Evolutionary conservation across 2,329 filamentous ascomycete genomes (phyloP), one percentile per base, ranked within the genome.

Genomic region (Magnaporthiopsis incrustans): DNA sequence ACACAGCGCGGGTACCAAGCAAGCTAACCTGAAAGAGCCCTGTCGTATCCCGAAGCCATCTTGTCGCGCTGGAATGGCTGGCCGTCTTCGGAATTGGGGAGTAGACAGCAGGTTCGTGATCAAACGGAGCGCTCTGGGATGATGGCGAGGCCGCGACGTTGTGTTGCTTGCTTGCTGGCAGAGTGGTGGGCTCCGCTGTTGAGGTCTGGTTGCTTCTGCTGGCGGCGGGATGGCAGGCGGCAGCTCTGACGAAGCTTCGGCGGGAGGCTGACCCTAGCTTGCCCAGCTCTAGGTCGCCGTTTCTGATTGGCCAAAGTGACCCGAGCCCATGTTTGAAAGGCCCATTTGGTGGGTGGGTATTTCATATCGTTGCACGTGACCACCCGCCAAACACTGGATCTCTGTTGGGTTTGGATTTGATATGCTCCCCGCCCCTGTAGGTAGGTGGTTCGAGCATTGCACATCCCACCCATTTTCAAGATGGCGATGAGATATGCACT

Each of bases 11-110:
- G 80, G 50, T 32, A 57, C n/a, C 53, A 53, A 33, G 38, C 44
- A 62, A 68, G 76, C 88, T 82, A 88, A 97, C 93, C 94, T 81
- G 94, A 98, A 78, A 98, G 89, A 80, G 94, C 95, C 90, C 95
- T 91, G 83, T 99, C 95, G 53, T 63, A 63, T 57, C 61, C 61
- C 27, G 61, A 63, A 44, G 61, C 61, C 61, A 63, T 63, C 32
- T 38, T 63, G 27, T 14, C 32, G 32, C 33, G 35, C 59, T 50
- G n/a, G n/a, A 22, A 18, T 61, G 14, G n/a, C 26, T 50, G 35
- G 14, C 1, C 4, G 22, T 10, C 44, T 53, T 14, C 22, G n/a
- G 44, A 25, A 25, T 53, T n/a, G 6, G 22, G 14, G 22, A 53
- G 22, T 22, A 1, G 22, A 7, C n/a, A 25, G n/a, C 38, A 14